Conservation (phyloP, 495 filamentous ascomycete species). For the Daldinia childiae region DNA sequence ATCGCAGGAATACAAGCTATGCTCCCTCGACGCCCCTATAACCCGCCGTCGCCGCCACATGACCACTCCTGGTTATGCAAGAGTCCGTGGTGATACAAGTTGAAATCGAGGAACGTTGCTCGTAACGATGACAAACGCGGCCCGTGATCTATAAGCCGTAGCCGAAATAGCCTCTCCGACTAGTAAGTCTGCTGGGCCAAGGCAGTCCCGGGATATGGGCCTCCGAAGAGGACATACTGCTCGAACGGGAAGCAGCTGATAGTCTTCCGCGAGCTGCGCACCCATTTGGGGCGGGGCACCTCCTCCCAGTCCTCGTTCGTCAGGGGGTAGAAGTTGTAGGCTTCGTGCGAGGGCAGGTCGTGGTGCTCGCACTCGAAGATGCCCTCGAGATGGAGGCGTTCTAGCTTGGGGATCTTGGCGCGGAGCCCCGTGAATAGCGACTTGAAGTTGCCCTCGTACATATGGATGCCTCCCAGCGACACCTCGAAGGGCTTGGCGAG, state of each 20-base stretch:
- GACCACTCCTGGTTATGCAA: conserved; percentile 31
- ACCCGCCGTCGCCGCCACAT: conserved; percentile 16
- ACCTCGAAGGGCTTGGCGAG: conserved; percentile 52
- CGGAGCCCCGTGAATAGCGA: conserved; percentile 53
- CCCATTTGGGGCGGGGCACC: conserved; percentile 38
- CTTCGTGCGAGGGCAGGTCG: conserved; percentile 50
- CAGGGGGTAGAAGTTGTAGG: conserved; percentile 55
- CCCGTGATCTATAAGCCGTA: background rate
- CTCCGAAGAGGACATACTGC: conserved; percentile 53
- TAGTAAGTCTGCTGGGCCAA: conserved; percentile 32
- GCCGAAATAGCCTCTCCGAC: background rate
- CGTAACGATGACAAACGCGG: conserved; percentile 18
- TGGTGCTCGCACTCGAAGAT: conserved; percentile 55
- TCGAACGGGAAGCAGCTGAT: conserved; percentile 56
- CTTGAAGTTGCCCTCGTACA: conserved; percentile 56
- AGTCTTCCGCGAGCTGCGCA: conserved; percentile 46
- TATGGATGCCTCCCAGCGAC: conserved; percentile 55
- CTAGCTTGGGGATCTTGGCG: conserved; percentile 48
- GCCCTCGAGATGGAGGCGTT: conserved; percentile 57
- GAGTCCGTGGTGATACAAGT: conserved; percentile 36
- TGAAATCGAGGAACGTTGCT: conserved; percentile 35
- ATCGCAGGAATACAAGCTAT: conserved; percentile 17
- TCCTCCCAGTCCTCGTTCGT: conserved; percentile 55
- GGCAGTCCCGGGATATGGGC: conserved; percentile 48
- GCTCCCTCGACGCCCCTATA: conserved; percentile 29